Evolutionary conservation across 257 asterid species (phyloP), one percentile per base, ranked within the genome.

Genomic region (Nicotiana benthamiana): DNA sequence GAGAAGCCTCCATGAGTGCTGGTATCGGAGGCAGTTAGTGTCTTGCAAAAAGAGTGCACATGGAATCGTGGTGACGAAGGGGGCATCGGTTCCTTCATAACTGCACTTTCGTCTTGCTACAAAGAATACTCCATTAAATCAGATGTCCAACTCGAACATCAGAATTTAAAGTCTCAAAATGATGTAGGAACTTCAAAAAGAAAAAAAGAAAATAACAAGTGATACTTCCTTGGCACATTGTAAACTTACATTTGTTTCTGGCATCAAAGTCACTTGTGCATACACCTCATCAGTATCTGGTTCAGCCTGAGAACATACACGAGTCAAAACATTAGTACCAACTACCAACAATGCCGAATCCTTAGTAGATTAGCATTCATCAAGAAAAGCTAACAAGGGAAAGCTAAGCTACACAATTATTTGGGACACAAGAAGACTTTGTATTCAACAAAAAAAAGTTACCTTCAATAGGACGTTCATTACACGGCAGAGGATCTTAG

Each of bases 1-100:
- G 99, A 95, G 85, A 95, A 95, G 22, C 99, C 99, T 9, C 99
- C 99, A 84, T 95, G 99, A 52, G 99, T 95, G 91, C 99, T 95
- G 11, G 99, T 95, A 86, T 95, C 99, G 0, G 99, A 95, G 9
- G 99, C 98, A 65, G 99, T 95, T 32, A 95, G 93, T 32, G 97
- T 93, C 89, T 95, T 95, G 80, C 99, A 95, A 66, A 95, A 95
- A 34, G 98, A 92, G 88, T 91, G 97, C 74, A 93, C 98, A 64
- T 88, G 94, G 84, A 93, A 92, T 72, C 89, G 89, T 1, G 89
- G 95, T 4, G 94, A 87, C 0, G 91, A 81, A 9, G 91, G 86
- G 12, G 96, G 91, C 40, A 61, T 80, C 15, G 90, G 89, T 65
- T 91, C 99, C 84, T 86, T 93, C 85, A 84, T 89, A 46, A 80